Evolutionary conservation across 2,329 filamentous ascomycete genomes (phyloP).

Genomic region (Monilinia fructigena): DNA sequence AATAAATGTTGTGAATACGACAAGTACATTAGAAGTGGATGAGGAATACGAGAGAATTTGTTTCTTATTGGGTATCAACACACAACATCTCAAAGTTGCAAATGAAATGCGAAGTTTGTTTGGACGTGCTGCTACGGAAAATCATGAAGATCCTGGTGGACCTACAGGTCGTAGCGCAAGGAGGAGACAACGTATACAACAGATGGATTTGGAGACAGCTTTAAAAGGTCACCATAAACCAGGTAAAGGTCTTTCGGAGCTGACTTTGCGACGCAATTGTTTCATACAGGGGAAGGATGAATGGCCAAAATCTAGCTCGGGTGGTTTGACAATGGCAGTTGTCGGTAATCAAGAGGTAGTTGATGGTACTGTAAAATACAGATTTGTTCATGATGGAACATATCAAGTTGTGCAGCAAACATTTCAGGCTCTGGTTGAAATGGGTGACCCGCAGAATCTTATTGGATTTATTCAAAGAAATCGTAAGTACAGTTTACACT

Average conservation of each 20-base stretch:
- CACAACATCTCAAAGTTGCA: constrained; percentile 74
- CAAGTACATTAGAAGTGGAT: constrained; percentile 34
- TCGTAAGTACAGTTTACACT: constrained; percentile 43
- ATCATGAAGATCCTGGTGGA: constrained; percentile 49
- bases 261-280: constrained; percentile 61
- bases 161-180: constrained; percentile 42
- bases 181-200: constrained; percentile 45
- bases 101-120: constrained; percentile 88
- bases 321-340: constrained; percentile 80
- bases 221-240: constrained; percentile 46
- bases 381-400: constrained; percentile 68
- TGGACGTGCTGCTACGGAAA: constrained; percentile 61
- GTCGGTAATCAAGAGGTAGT: constrained; percentile 43
- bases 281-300: constrained; percentile 71
- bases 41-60: constrained; percentile 47
- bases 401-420: constrained; percentile 74
- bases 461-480: constrained; percentile 71
- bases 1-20: constrained; percentile 25
- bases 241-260: constrained; percentile 56
- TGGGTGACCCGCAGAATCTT: constrained; percentile 78
- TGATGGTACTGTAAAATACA: constrained; percentile 68
- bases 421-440: constrained; percentile 79
- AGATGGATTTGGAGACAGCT: constrained; percentile 44
- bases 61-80: constrained; percentile 60
- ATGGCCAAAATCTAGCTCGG: constrained; percentile 68